A percentile compares a stretch with the other conserved stretches of the same genome.
These are phyloP conservation scores for Xanthoconium purpureum DNA, from an alignment of 768 basidiomycete species.

Conservation along the genomic window DNA sequence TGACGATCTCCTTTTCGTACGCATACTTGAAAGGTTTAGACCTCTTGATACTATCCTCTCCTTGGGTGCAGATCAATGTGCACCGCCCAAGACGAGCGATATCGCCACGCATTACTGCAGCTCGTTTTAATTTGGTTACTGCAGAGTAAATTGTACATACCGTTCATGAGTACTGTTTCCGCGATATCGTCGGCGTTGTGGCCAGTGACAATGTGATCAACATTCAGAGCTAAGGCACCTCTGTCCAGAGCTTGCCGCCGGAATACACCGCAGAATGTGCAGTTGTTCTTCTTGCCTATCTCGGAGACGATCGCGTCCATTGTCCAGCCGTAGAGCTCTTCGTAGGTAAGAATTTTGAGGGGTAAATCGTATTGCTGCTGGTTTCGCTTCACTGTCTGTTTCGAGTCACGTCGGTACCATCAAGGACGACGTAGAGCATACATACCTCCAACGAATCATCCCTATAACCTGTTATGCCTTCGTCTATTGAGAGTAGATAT, in stretches of 20 bases:
- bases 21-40: constrained; percentile 99
- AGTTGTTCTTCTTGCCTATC: constrained; percentile 96
- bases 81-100: constrained; percentile 92
- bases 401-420: neutral
- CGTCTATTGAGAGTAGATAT: constrained; percentile 94
- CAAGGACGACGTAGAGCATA: constrained; percentile 1
- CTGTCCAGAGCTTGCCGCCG: constrained; percentile 94
- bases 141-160: constrained; percentile 44
- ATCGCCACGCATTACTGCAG: constrained; percentile 92
- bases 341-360: constrained; percentile 92
- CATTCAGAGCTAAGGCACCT: constrained; percentile 82
- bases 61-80: constrained; percentile 91
- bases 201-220: constrained; percentile 97
- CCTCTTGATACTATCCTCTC: constrained; percentile 93
- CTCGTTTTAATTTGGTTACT: neutral
- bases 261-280: constrained; percentile 99
- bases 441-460: constrained; percentile 93
- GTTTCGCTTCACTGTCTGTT: constrained; percentile 94
- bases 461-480: constrained; percentile 96
- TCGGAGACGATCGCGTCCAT: constrained; percentile 97
- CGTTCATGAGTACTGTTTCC: constrained; percentile 98
- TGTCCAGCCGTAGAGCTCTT: constrained; percentile 98
- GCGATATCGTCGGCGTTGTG: constrained; percentile 99
- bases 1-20: constrained; percentile 99
- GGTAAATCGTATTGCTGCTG: constrained; percentile 94